These are phyloP conservation scores for Stachybotrys chartarum DNA, from an alignment of 2,329 filamentous ascomycete genomes.

Conservation along the genomic window DNA sequence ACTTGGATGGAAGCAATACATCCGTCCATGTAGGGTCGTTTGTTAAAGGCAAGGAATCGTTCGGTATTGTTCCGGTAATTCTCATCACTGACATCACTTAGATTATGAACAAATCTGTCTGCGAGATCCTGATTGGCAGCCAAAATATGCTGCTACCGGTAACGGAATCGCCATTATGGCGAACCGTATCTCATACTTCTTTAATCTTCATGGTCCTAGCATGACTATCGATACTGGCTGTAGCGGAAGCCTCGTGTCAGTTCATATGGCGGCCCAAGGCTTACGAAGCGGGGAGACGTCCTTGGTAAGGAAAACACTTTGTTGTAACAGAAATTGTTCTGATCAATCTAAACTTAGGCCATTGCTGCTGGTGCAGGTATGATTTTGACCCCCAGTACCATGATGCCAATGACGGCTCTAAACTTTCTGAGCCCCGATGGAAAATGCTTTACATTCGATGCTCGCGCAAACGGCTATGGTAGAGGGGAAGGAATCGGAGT, in stretches of 20 bases:
- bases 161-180: constrained; percentile 46
- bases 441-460: constrained; percentile 47
- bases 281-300: constrained; percentile 36
- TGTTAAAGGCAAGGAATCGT: constrained; percentile 31
- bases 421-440: constrained; percentile 46
- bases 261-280: constrained; percentile 46
- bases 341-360: constrained; percentile 18
- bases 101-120: constrained; percentile 45
- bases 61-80: background rate
- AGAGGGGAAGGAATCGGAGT: constrained; percentile 56
- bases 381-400: constrained; percentile 47
- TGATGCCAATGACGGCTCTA: constrained; percentile 48
- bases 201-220: constrained; percentile 47
- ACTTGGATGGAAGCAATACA: constrained; percentile 34
- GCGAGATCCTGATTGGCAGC: constrained; percentile 40
- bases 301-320: constrained; percentile 18
- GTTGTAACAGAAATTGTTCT: background rate
- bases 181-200: constrained; percentile 49
- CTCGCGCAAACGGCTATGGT: constrained; percentile 55
- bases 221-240: constrained; percentile 55
- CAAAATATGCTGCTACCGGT: constrained; percentile 45
- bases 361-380: constrained; percentile 45
- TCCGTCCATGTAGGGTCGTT: constrained; percentile 45
- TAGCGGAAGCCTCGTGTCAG: constrained; percentile 45
- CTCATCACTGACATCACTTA: constrained; percentile 9